These are phyloP conservation scores for Epichloe coenophiala DNA, from an alignment of 2,329 filamentous ascomycete genomes.

Conservation along the genomic window DNA sequence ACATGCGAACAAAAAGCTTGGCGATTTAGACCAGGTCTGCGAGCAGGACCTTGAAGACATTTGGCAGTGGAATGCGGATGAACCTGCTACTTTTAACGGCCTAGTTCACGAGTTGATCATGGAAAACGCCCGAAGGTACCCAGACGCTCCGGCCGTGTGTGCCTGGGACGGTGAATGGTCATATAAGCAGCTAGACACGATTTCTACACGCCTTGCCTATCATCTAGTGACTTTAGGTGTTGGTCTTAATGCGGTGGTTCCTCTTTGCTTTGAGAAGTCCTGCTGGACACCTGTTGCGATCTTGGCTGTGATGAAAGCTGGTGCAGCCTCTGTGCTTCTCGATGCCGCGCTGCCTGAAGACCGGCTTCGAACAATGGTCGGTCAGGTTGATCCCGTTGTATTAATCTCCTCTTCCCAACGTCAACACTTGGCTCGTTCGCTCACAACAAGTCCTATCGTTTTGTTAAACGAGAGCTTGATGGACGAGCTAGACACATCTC, in stretches of 20 bases:
- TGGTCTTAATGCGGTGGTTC: neutral
- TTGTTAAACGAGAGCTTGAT: neutral
- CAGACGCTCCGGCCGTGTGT: conserved; percentile 1
- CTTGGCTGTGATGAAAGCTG: neutral
- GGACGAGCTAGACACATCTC: neutral
- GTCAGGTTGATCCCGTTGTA: conserved; percentile 6
- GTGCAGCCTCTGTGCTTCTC: neutral
- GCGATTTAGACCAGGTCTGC: too few relatives aligned
- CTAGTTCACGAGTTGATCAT: too few relatives aligned
- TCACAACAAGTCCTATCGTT: neutral
- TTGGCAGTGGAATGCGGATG: too few relatives aligned
- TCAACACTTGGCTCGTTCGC: too few relatives aligned
- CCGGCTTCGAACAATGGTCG: conserved; percentile 7
- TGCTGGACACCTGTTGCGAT: conserved; percentile 3
- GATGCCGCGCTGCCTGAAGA: conserved; percentile 8
- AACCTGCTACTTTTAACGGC: too few relatives aligned
- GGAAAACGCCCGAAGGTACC: too few relatives aligned
- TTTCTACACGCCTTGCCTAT: conserved; percentile 1
- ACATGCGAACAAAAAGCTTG: too few relatives aligned
- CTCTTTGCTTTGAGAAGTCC: conserved; percentile 2
- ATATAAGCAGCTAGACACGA: conserved; percentile 18
- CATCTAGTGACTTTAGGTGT: conserved; percentile 2
- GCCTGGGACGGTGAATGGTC: conserved; percentile 26
- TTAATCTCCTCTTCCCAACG: conserved; percentile 7
- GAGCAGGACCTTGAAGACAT: too few relatives aligned